Percentiles rank a stretch among this genome's conserved stretches.
These are phyloP conservation scores for Plasmodium gonderi DNA, from an alignment of 169 alveolate genomes.

Conservation along the genomic window DNA sequence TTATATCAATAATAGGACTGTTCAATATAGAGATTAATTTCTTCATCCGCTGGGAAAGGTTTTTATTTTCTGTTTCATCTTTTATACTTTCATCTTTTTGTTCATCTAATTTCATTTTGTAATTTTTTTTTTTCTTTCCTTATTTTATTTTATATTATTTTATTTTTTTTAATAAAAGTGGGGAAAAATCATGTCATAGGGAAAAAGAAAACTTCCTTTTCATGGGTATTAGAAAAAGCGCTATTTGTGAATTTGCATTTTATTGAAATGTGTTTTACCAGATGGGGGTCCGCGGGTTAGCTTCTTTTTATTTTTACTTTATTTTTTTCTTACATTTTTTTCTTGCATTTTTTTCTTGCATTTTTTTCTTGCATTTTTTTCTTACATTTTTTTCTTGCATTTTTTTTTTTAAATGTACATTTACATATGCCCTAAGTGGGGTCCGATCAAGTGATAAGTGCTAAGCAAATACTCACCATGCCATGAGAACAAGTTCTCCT, in stretches of 20 bases:
- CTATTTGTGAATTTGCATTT: slow-evolving; percentile 1
- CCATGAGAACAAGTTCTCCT: background rate
- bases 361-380: background rate
- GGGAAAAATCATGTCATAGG: background rate
- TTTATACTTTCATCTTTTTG: slow-evolving; percentile 15
- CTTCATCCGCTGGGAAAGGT: slow-evolving; percentile 70
- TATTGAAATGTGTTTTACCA: background rate
- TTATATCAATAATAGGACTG: slow-evolving; percentile 66
- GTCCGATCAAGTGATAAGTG: background rate
- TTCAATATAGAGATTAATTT: slow-evolving; percentile 42
- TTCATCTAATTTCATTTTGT: slow-evolving; percentile 61
- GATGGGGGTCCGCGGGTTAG: background rate
- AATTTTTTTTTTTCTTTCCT: background rate
- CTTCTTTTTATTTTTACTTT: background rate
- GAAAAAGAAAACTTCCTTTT: background rate
- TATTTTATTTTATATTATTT: background rate
- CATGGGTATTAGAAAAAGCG: background rate
- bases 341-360: background rate
- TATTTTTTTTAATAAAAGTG: background rate
- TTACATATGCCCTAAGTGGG: background rate
- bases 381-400: background rate
- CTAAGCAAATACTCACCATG: background rate
- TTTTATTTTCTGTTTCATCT: slow-evolving; percentile 37
- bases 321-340: background rate
- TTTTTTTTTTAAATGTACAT: background rate